Evolutionary conservation across 345 rosid species (phyloP), one percentile per base, ranked within the genome.

Genomic region (Geranium rotundifolium): DNA sequence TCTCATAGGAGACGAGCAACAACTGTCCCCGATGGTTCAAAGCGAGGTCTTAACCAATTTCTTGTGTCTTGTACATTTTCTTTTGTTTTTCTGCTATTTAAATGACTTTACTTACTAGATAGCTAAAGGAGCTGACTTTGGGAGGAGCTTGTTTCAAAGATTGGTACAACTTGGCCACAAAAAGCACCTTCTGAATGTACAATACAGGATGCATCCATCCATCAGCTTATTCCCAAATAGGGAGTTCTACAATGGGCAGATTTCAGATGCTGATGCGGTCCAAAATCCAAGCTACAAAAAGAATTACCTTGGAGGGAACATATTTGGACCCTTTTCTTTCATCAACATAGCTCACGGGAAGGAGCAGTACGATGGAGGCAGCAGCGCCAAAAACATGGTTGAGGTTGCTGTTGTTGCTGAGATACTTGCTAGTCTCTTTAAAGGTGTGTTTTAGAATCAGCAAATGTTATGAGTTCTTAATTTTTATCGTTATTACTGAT

Each of bases 181-280:
- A 1, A 65, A 15, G 18, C 61, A 70, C 58, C 69, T 70, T 13
- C 61, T 70, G 5, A 56, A 70, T 16, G 16, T 60, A 1, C 73
- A 70, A 15, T 65, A 70, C 14, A 65, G 73, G 54, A 70, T 70
- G 73, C 69, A 70, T 60, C 73, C 73, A 54, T 70, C 73, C 3
- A 70, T 70, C 23, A 70, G 73, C 57, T 27, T 46, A 4, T 69
- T 69, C 7, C 72, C 72, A 16, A 69, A 63, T 50, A 30, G 19
- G 5, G 50, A 62, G 61, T 65, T 70, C 64, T 70, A 70, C 18
- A 52, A 29, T 8, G 29, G 31, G 0, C 56, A 29, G 18, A 57
- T 65, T 56, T 17, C 29, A 23, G 74, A 71, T 65, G 74, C 58
- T 3, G 17, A 20, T 0, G 56, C 29, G 10, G 74, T 71, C 19